Base-by-base conservation (phyloP, 306 rosid species). In the Prinsepia uniflora region DNA sequence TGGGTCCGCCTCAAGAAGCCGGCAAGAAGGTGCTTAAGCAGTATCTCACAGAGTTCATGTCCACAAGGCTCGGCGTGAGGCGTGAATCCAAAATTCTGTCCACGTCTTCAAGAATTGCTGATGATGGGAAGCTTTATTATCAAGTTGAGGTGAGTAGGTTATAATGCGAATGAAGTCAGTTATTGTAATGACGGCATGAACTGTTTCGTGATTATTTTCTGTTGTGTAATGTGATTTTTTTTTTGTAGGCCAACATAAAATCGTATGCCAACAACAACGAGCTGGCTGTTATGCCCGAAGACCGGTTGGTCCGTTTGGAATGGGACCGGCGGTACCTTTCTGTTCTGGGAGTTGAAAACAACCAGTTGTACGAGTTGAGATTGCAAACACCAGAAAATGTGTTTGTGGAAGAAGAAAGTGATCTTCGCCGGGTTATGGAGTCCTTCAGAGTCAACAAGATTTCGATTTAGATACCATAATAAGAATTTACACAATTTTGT, bases 291-390 rank as follows among this genome's bases (percentile, higher is more conserved):
- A 93, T 93, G 97, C 96, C 99, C 3, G 81, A 89, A 79, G 97
- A 89, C 63, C 86, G 97, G 14, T 83, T 91, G 56, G 87, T 86
- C 20, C 89, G 96, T 56, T 44, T 89, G 83, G 99, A 94, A 84
- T 94, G 99, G 97, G 82, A 94, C 67, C 49, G 97, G 63, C 79
- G 99, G 69, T 94, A 91, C 80, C 91, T 91, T 41, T 87, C 97
- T n/a, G 96, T 94, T 63, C 92, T 90, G 0, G 96, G 96, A 67
- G 99, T 94, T 62, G 99, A 94, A 81, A 94, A 94, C 91, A 89
- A 80, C 42, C 89, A 84, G 52, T 82, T 94, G 9, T 94, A 94
- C n/a, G 97, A 89, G 81, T 55, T 94, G 80, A 86, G 99, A 89
- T 80, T 94, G 76, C 96, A 94, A 57, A 79, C 85, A 3, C 97